Conservation (phyloP, 768 basidiomycete species). For the Rhizopogon rudus region DNA sequence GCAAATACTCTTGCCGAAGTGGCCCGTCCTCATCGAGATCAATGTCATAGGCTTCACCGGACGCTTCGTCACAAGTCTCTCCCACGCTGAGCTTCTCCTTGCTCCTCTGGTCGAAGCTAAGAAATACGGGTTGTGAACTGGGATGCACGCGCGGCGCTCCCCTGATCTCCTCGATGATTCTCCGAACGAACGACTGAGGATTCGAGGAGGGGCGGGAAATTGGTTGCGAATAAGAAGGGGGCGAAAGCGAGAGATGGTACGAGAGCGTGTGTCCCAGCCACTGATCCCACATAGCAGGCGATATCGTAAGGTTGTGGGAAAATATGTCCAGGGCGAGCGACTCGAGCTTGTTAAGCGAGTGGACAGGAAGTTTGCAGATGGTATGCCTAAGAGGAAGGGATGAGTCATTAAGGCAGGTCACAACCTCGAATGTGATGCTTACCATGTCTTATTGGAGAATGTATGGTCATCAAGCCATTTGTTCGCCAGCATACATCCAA, state of each 20-base stretch:
- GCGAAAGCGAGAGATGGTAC: constrained; percentile 60
- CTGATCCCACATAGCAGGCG: constrained; percentile 57
- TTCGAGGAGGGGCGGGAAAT: constrained; percentile 74
- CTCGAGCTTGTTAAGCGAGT: constrained; percentile 66
- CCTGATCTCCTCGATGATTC: constrained; percentile 64
- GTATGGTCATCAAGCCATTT: constrained; percentile 90
- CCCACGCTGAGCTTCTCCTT: constrained; percentile 46
- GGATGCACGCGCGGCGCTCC: constrained; percentile 37
- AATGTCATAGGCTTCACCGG: constrained; percentile 55
- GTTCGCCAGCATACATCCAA: constrained; percentile 83
- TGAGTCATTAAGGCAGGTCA: not conserved
- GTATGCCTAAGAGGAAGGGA: constrained; percentile 53
- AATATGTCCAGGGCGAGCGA: constrained; percentile 67
- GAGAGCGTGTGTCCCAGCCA: constrained; percentile 66
- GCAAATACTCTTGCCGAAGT: constrained; percentile 75
- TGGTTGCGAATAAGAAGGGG: constrained; percentile 60
- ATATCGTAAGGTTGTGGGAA: constrained; percentile 63
- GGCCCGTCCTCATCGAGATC: constrained; percentile 83
- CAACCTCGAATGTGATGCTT: constrained; percentile 15
- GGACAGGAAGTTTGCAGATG: constrained; percentile 72
- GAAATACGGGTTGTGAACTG: constrained; percentile 56
- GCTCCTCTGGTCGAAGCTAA: constrained; percentile 64
- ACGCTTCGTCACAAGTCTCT: constrained; percentile 26
- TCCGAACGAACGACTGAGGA: constrained; percentile 64
- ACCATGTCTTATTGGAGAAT: constrained; percentile 89